Percentiles rank a stretch among this genome's conserved stretches.
Conservation (phyloP, 2,329 filamentous ascomycete genomes). For the Botrytis pseudocinerea region DNA sequence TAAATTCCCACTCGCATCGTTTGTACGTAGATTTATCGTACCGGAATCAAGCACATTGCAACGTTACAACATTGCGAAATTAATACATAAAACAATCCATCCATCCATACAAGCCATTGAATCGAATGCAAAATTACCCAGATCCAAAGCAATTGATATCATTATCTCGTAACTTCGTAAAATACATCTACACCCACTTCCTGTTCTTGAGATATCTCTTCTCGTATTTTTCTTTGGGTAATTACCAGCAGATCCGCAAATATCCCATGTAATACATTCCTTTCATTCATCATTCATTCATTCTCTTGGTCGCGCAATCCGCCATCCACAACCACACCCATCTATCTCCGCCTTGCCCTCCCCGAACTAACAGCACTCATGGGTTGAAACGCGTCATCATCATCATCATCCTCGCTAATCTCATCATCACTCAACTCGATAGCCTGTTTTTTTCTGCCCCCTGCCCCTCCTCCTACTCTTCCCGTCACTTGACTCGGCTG, state of each 20-base stretch:
- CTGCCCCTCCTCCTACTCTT: background rate
- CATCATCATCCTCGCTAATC: slow-evolving; percentile 53
- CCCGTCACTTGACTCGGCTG: slow-evolving; percentile 33
- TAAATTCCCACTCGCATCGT: background rate
- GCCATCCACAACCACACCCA: background rate
- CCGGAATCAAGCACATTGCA: too few relatives aligned
- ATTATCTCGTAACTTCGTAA: background rate
- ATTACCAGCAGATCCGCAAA: background rate
- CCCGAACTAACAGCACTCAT: slow-evolving; percentile 25
- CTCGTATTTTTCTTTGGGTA: background rate
- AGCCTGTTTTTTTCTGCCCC: slow-evolving; percentile 34
- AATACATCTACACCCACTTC: background rate
- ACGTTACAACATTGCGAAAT: background rate
- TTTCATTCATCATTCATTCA: background rate
- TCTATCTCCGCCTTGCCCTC: background rate
- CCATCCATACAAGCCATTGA: background rate
- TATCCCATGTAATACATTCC: background rate
- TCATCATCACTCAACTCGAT: slow-evolving; percentile 67
- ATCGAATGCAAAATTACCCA: background rate
- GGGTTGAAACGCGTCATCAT: slow-evolving; percentile 57
- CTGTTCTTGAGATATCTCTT: background rate
- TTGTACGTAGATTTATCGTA: too few relatives aligned
- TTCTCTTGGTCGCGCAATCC: too few relatives aligned
- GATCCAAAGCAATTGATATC: background rate
- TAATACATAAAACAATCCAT: background rate